These are phyloP conservation scores for Cordyceps farinosa DNA, from an alignment of 2,329 filamentous ascomycete genomes.

Conservation along the genomic window DNA sequence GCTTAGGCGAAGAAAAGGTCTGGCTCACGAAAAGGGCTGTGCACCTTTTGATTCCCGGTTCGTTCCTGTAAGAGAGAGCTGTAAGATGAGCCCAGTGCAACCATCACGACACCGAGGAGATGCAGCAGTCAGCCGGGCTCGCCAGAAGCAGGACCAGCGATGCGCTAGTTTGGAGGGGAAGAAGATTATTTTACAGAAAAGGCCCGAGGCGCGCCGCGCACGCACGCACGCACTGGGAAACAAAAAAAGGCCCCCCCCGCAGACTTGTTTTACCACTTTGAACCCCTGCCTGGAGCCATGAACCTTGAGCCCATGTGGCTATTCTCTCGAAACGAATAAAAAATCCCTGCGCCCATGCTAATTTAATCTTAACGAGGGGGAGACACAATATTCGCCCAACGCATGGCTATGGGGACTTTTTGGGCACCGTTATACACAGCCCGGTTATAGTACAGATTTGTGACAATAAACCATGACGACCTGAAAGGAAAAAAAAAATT, in stretches of 20 bases:
- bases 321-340: neutral
- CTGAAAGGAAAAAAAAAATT: no score
- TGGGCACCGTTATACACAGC: neutral
- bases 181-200: no score
- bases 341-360: neutral
- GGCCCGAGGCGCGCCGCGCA: no score
- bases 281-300: neutral
- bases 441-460: neutral
- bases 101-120: neutral
- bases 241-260: neutral
- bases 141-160: neutral
- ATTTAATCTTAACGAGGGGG: neutral
- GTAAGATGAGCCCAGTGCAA: neutral
- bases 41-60: neutral
- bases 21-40: no score
- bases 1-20: no score
- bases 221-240: neutral
- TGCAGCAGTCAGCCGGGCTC: neutral
- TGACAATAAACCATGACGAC: no score
- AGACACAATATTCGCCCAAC: neutral
- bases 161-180: neutral
- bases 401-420: neutral
- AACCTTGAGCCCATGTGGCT: constrained; percentile 10
- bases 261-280: no score
- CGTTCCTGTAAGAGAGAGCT: neutral